Conservation (phyloP, 306 rosid species). For the Lupinus albus region DNA sequence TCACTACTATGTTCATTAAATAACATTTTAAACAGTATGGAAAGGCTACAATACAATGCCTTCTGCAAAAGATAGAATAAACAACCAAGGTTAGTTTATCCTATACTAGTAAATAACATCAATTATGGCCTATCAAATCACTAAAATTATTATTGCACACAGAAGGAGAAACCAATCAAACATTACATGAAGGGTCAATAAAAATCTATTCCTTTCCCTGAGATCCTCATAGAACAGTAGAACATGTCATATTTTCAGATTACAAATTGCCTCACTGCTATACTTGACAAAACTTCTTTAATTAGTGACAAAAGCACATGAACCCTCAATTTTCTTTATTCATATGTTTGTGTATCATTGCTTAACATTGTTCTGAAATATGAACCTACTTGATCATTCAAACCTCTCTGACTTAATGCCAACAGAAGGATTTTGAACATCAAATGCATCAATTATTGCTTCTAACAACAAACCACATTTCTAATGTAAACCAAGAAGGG, state of each 20-base stretch:
- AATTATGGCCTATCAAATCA: too few relatives aligned
- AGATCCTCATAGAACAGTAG: conserved; percentile 3
- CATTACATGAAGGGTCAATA: too few relatives aligned
- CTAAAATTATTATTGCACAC: too few relatives aligned
- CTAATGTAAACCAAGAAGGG: too few relatives aligned
- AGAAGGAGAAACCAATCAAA: too few relatives aligned
- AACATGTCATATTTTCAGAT: background rate
- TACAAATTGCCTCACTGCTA: conserved; percentile 3
- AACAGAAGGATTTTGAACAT: background rate
- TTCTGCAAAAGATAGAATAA: too few relatives aligned
- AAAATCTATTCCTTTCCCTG: background rate
- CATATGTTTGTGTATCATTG: background rate
- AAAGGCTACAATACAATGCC: too few relatives aligned
- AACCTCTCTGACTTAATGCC: conserved; percentile 15
- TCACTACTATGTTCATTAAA: too few relatives aligned
- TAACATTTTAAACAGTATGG: too few relatives aligned
- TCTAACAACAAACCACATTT: too few relatives aligned
- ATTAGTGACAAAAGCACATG: conserved; percentile 6
- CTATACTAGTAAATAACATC: too few relatives aligned
- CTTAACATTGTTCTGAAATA: background rate
- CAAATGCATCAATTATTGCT: background rate
- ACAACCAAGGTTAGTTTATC: too few relatives aligned
- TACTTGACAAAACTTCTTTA: conserved; percentile 2
- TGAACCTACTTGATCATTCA: conserved; percentile 13
- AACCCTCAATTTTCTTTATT: conserved; percentile 23